A percentile compares a stretch with the other conserved stretches of the same genome.
Evolutionary conservation across 2,329 filamentous ascomycete species (phyloP).

Genomic region (Neocatenulostroma microsporum): DNA sequence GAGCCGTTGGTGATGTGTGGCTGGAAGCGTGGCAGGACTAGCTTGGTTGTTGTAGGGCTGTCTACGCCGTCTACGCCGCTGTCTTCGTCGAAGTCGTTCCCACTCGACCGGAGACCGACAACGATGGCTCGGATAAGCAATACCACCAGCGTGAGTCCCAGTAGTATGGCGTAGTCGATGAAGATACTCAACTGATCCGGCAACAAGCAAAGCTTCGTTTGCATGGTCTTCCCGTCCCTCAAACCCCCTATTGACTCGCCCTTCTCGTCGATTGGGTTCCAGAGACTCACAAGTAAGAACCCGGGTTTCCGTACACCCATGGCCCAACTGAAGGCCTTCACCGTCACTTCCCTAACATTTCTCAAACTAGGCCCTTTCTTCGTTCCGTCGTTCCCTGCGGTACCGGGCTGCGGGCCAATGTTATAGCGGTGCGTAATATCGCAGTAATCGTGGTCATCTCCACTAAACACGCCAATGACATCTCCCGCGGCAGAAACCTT

Average conservation of each 20-base stretch:
- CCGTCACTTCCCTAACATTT: slow-evolving; percentile 68
- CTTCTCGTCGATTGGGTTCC: slow-evolving; percentile 70
- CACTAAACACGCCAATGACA: slow-evolving; percentile 79
- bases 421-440: slow-evolving; percentile 65
- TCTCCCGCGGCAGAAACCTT: slow-evolving; percentile 58
- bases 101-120: slow-evolving; percentile 22
- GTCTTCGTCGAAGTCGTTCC: slow-evolving; percentile 1
- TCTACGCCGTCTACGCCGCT: no score
- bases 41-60: slow-evolving; percentile 1
- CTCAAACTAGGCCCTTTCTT: slow-evolving; percentile 27
- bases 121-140: slow-evolving; percentile 40
- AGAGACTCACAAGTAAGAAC: slow-evolving; percentile 80
- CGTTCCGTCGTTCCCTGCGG: neutral
- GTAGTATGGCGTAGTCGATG: slow-evolving; percentile 63
- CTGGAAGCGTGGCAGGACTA: slow-evolving; percentile 12
- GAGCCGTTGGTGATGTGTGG: slow-evolving; percentile 13
- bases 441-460: slow-evolving; percentile 97
- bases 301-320: slow-evolving; percentile 89
- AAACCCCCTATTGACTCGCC: slow-evolving; percentile 23
- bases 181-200: slow-evolving; percentile 83
- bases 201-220: slow-evolving; percentile 83
- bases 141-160: slow-evolving; percentile 45
- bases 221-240: slow-evolving; percentile 58
- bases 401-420: slow-evolving; percentile 33
- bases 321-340: slow-evolving; percentile 91